phyloP scores from a whole-genome alignment of 2,329 filamentous ascomycete species.

The Fusarium dimerum region DNA sequence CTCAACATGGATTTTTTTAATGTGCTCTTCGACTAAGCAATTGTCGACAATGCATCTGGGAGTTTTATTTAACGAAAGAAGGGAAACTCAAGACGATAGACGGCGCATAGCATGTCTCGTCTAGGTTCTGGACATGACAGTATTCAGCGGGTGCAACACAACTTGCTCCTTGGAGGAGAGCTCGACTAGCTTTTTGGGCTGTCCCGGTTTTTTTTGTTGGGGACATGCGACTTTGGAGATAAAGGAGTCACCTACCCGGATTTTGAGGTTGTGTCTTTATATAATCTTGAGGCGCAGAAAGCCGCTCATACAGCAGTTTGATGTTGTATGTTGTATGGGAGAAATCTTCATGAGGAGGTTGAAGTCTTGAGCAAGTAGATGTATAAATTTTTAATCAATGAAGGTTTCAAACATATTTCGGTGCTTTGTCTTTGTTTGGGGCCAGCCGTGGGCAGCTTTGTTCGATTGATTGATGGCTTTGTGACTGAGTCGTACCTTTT shows the following conservation, averaged over 20 bases:
- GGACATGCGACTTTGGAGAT: constrained; percentile 19
- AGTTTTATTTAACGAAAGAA: constrained; percentile 13
- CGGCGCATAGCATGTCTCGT: constrained; percentile 14
- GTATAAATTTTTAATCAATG: constrained; percentile 24
- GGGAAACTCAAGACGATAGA: constrained; percentile 23
- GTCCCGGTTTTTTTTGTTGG: constrained; percentile 28
- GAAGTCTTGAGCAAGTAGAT: constrained; percentile 22
- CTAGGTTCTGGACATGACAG: constrained; percentile 24
- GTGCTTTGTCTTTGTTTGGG: neutral
- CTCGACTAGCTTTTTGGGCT: constrained; percentile 6
- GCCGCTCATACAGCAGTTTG: constrained; percentile 14
- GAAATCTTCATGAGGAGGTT: constrained; percentile 11
- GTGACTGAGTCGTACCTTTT: too few species aligned
- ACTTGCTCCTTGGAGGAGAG: neutral
- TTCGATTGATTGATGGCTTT: neutral
- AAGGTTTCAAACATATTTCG: constrained; percentile 10
- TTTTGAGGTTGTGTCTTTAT: constrained; percentile 9
- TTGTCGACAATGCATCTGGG: constrained; percentile 24
- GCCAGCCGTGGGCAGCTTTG: neutral
- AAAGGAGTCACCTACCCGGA: constrained; percentile 26
- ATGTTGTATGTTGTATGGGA: constrained; percentile 17
- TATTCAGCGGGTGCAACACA: constrained; percentile 12
- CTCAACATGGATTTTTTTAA: constrained; percentile 8
- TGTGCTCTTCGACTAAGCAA: constrained; percentile 13
- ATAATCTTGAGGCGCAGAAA: constrained; percentile 16